Evolutionary conservation across 2,329 filamentous ascomycete species (phyloP), one percentile per base, ranked within the genome.

Genomic region (Trichoderma afroharzianum): DNA sequence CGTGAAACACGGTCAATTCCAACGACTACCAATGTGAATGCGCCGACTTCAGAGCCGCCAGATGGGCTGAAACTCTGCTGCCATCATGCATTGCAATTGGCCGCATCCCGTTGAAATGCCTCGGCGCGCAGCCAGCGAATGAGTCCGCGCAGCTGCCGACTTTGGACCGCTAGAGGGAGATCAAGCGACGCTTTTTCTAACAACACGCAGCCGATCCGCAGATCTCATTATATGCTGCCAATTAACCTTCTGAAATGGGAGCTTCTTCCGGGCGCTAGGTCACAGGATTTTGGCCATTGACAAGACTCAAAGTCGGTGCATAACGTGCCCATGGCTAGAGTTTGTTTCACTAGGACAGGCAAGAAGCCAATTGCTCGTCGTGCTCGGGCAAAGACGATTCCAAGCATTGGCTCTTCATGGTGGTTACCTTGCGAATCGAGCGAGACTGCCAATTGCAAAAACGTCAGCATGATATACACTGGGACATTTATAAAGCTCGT

Each of bases 201-300:
- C 26, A 18, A 36, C 39, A 43, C 26, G 15, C 30, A 32, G 69
- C 47, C 69, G 57, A 71, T 71, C 70, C 63, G 70, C 63, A 68
- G 70, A 71, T 71, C 70, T 61, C 15, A 15, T 39, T 36, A 59
- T 55, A 68, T 39, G 62, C 28, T 36, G 26, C 36, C n/a, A 28
- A 36, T 58, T 39, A 67, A 67, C 70, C 70, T 72, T 69, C 71
- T 69, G 28, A 53, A 69, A 64, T 66, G 71, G 71, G 71, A 69
- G 71, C 53, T 55, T 53, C 58, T 69, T 72, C 71, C 71, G 64
- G 47, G 62, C 59, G 61, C 71, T 72, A 72, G 39, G 36, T 30
- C 15, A 68, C 33, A 47, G 66, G 59, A 50, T 61, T 64, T 69
- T 53, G 43, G 33, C 43, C 57, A 43, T 28, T 47, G 33, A 61